phyloP scores from a whole-genome alignment of 768 basidiomycete species.

The Pleurotus salmoneostramineus region DNA sequence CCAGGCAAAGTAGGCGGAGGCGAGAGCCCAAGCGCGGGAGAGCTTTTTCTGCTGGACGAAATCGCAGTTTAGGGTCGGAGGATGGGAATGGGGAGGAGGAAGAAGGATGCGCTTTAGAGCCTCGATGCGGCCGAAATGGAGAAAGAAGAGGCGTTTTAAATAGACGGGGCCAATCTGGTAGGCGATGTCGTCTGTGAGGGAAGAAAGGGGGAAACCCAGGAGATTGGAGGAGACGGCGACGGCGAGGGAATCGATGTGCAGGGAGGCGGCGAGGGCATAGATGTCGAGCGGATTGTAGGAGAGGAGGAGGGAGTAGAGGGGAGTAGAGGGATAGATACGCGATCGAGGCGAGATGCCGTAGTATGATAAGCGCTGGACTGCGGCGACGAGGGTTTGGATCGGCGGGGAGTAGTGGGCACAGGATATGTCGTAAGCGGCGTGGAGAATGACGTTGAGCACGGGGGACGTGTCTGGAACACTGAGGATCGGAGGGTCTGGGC shows the following conservation, averaged over 20 bases:
- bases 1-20: slow-evolving; percentile 81
- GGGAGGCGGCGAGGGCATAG: slow-evolving; percentile 65
- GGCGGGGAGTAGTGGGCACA: slow-evolving; percentile 73
- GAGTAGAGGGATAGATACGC: slow-evolving; percentile 43
- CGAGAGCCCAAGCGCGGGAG: slow-evolving; percentile 78
- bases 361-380: slow-evolving; percentile 49
- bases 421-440: slow-evolving; percentile 67
- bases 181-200: slow-evolving; percentile 68
- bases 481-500: slow-evolving; percentile 55
- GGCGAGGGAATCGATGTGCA: slow-evolving; percentile 71
- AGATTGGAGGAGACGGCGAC: slow-evolving; percentile 75
- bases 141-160: slow-evolving; percentile 76
- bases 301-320: slow-evolving; percentile 58
- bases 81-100: slow-evolving; percentile 71
- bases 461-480: slow-evolving; percentile 55
- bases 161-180: slow-evolving; percentile 71
- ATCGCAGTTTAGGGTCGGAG: slow-evolving; percentile 67
- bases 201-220: slow-evolving; percentile 64
- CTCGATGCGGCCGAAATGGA: slow-evolving; percentile 80
- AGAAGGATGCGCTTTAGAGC: slow-evolving; percentile 77
- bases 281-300: slow-evolving; percentile 68
- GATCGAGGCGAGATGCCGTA: slow-evolving; percentile 59
- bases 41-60: slow-evolving; percentile 75
- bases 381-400: slow-evolving; percentile 50
- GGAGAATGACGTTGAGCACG: slow-evolving; percentile 70